These are phyloP conservation scores for Neurospora sp. DNA, from an alignment of 495 filamentous ascomycete genomes.

Conservation along the genomic window DNA sequence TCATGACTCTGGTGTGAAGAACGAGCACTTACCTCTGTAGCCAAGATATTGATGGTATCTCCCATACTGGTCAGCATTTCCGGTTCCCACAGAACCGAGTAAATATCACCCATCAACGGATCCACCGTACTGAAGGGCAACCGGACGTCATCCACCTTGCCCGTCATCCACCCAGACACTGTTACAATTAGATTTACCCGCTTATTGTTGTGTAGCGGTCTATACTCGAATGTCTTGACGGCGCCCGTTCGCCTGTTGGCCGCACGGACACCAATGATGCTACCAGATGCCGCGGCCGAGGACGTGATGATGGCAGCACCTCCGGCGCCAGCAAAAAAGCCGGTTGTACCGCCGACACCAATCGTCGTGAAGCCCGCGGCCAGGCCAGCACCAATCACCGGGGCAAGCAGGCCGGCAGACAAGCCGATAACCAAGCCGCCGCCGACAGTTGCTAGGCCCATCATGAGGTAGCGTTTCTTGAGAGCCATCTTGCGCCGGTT, in stretches of 20 bases:
- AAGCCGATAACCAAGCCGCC: conserved; percentile 93
- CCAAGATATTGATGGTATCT: conserved; percentile 94
- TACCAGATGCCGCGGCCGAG: conserved; percentile 73
- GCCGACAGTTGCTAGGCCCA: conserved; percentile 95
- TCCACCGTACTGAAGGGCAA: conserved; percentile 93
- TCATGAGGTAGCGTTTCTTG: conserved; percentile 79
- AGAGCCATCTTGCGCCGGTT: conserved; percentile 67
- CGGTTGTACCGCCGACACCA: conserved; percentile 78
- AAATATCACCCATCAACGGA: conserved; percentile 96
- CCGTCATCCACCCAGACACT: conserved; percentile 96
- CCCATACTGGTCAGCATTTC: conserved; percentile 97
- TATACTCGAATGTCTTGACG: conserved; percentile 93
- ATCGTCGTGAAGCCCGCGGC: conserved; percentile 94
- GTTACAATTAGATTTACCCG: conserved; percentile 93
- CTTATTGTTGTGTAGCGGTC: conserved; percentile 95
- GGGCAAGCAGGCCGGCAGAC: conserved; percentile 83
- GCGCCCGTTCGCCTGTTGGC: conserved; percentile 77
- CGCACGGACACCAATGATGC: conserved; percentile 76
- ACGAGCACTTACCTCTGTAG: conserved; percentile 69
- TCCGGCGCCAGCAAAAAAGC: conserved; percentile 84
- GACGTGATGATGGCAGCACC: conserved; percentile 93
- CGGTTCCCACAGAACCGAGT: conserved; percentile 95
- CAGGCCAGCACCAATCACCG: conserved; percentile 89
- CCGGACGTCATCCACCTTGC: conserved; percentile 92
- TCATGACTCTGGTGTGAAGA: not conserved